Conservation (phyloP, 352 stramenopile genomes). For the Thraustotheca clavata region DNA sequence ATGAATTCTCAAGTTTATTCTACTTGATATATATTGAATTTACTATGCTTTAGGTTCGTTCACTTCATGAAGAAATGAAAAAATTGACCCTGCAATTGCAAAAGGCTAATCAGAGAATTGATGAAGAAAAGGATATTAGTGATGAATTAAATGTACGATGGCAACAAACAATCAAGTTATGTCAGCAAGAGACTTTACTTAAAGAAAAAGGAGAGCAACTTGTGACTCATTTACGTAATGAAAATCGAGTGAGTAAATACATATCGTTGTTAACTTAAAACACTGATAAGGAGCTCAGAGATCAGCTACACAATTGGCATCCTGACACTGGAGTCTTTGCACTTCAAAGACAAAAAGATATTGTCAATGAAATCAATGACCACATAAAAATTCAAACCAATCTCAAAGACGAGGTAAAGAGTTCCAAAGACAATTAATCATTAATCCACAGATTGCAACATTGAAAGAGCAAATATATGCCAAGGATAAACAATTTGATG, state of each 20-base stretch:
- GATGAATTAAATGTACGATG: conserved; percentile 48
- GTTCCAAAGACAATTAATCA: too few species aligned
- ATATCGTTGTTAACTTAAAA: neutral
- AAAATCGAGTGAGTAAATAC: neutral
- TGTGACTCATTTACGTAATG: neutral
- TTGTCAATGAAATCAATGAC: neutral
- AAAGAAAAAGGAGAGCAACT: conserved; percentile 33
- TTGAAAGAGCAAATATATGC: too few species aligned
- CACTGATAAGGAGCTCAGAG: neutral
- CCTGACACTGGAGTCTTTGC: conserved; percentile 1
- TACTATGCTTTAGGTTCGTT: neutral
- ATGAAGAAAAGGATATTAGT: conserved; percentile 39
- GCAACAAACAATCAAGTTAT: conserved; percentile 42
- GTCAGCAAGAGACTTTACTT: conserved; percentile 40
- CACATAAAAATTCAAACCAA: too few species aligned
- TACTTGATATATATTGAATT: too few species aligned
- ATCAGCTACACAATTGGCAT: conserved; percentile 15
- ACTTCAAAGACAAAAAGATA: neutral
- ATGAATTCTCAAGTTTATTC: neutral
- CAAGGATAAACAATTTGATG: too few species aligned
- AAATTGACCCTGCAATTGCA: neutral
- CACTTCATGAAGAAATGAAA: neutral
- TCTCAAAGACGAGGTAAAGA: too few species aligned
- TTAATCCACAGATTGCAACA: too few species aligned
- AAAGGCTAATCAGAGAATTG: conserved; percentile 28